phyloP scores from a whole-genome alignment of 2,329 filamentous ascomycete species.

The Hymenoscyphus scutula region DNA sequence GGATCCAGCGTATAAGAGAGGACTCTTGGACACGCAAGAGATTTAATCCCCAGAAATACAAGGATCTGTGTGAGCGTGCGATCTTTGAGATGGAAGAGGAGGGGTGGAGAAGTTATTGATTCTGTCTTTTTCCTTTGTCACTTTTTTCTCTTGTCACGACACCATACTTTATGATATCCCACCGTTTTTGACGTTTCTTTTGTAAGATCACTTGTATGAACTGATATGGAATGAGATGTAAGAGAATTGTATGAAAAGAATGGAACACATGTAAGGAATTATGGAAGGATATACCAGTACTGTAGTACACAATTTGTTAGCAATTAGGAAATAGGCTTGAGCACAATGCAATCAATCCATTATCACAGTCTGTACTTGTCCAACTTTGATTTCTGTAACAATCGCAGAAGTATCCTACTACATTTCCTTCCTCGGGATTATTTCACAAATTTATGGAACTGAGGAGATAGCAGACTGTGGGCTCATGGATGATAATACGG shows the following conservation, averaged over 20 bases:
- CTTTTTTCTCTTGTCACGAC: background rate
- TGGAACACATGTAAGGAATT: background rate
- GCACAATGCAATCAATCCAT: background rate
- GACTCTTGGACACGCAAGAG: constrained; percentile 27
- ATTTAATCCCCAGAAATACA: constrained; percentile 29
- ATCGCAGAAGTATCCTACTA: no score
- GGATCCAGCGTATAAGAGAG: constrained; percentile 25
- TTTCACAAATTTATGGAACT: no score
- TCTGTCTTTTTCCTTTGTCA: background rate
- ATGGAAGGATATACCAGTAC: background rate
- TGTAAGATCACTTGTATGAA: background rate
- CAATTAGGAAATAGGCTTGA: background rate
- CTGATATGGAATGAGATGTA: background rate
- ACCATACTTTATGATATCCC: background rate
- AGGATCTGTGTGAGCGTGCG: constrained; percentile 29
- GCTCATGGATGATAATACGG: background rate
- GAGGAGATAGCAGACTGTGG: no score
- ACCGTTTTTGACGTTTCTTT: background rate
- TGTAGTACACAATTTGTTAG: background rate
- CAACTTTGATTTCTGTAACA: no score
- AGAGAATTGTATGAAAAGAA: background rate
- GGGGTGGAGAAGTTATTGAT: constrained; percentile 5
- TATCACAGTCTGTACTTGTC: background rate
- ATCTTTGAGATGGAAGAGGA: constrained; percentile 24
- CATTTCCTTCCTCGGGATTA: no score